phyloP scores from a whole-genome alignment of 192 early-diverging fungal species.

The Rhizophlyctis rosea region DNA sequence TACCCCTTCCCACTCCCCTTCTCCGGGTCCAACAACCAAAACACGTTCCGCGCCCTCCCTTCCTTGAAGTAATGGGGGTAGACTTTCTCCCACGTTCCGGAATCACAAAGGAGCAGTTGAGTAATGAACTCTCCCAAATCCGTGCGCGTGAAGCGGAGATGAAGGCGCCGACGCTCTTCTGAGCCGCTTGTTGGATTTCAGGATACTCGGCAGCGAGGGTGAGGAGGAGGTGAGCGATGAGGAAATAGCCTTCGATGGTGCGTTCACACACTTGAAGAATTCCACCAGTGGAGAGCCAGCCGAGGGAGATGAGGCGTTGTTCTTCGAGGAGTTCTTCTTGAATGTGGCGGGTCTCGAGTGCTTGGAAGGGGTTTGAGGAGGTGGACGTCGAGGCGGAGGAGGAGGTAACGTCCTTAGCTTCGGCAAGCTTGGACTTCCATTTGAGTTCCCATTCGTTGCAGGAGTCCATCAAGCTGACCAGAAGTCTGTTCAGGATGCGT shows the following conservation, averaged over 20 bases:
- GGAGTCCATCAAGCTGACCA: conserved; percentile 27
- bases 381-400: too few species aligned
- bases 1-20: too few species aligned
- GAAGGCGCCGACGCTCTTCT: conserved; percentile 9
- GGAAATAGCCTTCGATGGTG: conserved; percentile 23
- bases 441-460: conserved; percentile 5
- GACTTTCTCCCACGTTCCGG: conserved; percentile 9
- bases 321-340: too few species aligned
- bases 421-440: too few species aligned
- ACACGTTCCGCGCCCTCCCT: conserved; percentile 16
- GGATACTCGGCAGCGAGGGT: conserved; percentile 11
- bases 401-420: too few species aligned
- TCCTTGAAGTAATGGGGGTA: conserved; percentile 11
- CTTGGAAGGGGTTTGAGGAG: too few species aligned
- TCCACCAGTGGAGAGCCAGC: background rate
- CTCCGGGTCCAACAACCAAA: conserved; percentile 30
- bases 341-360: too few species aligned
- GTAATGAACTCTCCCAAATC: conserved; percentile 26
- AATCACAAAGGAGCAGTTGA: background rate
- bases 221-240: conserved; percentile 24
- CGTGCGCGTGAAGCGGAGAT: conserved; percentile 5
- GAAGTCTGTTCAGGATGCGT: conserved; percentile 26
- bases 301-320: background rate
- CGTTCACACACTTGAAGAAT: conserved; percentile 26
- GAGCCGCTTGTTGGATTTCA: conserved; percentile 4